A percentile compares a stretch with the other conserved stretches of the same genome.
Conservation (phyloP, 768 basidiomycete species). For the Macrolepiota dolichaula region DNA sequence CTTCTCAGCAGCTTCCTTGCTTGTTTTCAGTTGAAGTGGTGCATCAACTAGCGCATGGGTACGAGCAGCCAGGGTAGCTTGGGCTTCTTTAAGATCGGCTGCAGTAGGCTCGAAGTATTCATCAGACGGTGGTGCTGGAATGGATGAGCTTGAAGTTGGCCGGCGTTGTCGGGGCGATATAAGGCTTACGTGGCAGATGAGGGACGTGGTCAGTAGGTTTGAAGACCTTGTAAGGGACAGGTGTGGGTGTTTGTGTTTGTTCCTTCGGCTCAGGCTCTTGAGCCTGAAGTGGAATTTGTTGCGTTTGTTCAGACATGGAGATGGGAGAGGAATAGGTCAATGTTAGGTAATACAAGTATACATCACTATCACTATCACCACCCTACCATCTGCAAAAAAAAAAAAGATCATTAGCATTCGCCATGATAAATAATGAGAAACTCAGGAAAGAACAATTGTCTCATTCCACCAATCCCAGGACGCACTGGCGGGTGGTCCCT, state of each 20-base stretch:
- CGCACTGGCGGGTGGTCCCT: slow-evolving; percentile 73
- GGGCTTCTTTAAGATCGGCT: slow-evolving; percentile 68
- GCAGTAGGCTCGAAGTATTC: slow-evolving; percentile 71
- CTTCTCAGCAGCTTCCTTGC: slow-evolving; percentile 59
- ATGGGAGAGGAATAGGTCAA: neutral
- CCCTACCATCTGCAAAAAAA: neutral
- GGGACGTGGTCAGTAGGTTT: slow-evolving; percentile 2
- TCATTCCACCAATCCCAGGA: slow-evolving; percentile 69
- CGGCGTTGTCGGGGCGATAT: neutral
- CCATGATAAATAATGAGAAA: slow-evolving; percentile 5
- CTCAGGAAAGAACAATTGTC: slow-evolving; percentile 61
- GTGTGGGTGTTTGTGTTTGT: neutral
- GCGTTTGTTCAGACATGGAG: neutral
- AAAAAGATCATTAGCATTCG: neutral
- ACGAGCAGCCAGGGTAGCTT: slow-evolving; percentile 57
- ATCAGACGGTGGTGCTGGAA: slow-evolving; percentile 56
- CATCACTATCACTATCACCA: neutral
- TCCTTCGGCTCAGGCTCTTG: neutral
- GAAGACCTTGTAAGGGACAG: slow-evolving; percentile 4
- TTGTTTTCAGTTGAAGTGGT: slow-evolving; percentile 63
- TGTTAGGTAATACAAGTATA: slow-evolving; percentile 1
- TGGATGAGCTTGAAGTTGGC: neutral
- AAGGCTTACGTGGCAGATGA: slow-evolving; percentile 12
- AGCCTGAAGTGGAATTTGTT: neutral
- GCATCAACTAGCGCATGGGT: slow-evolving; percentile 64